Evolutionary conservation across 2,329 filamentous ascomycete genomes (phyloP).

Genomic region (Aureobasidium musti): DNA sequence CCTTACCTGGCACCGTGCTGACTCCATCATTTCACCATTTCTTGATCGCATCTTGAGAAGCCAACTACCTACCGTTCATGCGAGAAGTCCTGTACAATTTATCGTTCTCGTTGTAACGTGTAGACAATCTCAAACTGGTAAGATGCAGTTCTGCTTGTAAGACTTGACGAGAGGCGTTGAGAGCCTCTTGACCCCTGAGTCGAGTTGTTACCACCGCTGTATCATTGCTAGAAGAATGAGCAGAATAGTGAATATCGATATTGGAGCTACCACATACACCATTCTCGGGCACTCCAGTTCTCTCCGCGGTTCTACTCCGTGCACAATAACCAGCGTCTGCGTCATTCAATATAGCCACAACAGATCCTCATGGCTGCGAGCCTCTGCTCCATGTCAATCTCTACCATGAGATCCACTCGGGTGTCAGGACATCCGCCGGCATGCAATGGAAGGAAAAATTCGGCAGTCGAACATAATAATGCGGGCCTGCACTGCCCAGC

Average conservation of each 20-base stretch:
- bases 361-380: not conserved
- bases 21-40: too few species aligned
- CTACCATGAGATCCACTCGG: not conserved
- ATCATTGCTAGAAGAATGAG: not conserved
- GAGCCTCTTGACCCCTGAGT: not conserved
- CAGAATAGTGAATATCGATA: not conserved
- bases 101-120: not conserved
- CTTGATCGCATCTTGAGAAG: not conserved
- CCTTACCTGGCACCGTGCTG: too few species aligned
- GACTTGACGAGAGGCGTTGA: not conserved
- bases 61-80: not conserved
- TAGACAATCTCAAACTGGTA: not conserved
- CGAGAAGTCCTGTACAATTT: not conserved
- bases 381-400: not conserved
- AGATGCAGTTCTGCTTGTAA: not conserved
- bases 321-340: not conserved
- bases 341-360: not conserved
- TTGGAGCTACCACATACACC: not conserved
- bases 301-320: not conserved
- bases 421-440: not conserved
- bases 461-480: constrained; percentile 1
- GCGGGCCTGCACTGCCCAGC: constrained; percentile 5
- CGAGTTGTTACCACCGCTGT: not conserved
- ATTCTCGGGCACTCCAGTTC: not conserved
- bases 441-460: constrained; percentile 11